Conservation (phyloP, 805 yeast species). For the Wilhelminamyces savonicus region DNA sequence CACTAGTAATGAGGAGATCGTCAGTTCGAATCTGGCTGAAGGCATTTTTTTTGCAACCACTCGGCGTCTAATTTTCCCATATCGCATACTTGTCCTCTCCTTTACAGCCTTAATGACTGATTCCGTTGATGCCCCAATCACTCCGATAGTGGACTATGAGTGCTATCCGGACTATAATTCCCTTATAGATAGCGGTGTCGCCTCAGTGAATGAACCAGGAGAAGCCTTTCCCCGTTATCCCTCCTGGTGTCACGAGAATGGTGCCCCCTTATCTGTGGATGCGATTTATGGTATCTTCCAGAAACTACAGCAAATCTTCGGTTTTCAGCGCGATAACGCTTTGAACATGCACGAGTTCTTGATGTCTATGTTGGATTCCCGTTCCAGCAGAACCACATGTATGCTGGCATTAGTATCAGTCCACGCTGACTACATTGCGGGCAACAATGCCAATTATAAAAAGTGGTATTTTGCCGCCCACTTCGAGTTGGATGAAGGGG, state of each 20-base stretch:
- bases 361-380: slow-evolving; percentile 76
- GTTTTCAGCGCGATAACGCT: slow-evolving; percentile 77
- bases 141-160: too few relatives aligned
- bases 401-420: slow-evolving; percentile 63
- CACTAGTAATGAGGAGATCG: too few relatives aligned
- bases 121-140: too few relatives aligned
- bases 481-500: slow-evolving; percentile 65
- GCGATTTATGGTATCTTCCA: slow-evolving; percentile 59
- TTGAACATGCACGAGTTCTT: slow-evolving; percentile 77
- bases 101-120: too few relatives aligned
- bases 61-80: too few relatives aligned
- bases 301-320: slow-evolving; percentile 58
- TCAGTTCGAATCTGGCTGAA: too few relatives aligned
- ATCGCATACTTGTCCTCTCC: too few relatives aligned
- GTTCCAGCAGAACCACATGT: slow-evolving; percentile 75
- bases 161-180: too few relatives aligned
- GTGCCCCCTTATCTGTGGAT: slow-evolving; percentile 17
- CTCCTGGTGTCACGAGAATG: slow-evolving; percentile 11
- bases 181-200: too few relatives aligned
- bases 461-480: slow-evolving; percentile 93
- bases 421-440: slow-evolving; percentile 91
- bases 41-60: too few relatives aligned
- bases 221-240: too few relatives aligned
- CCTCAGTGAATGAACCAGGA: too few relatives aligned
- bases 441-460: slow-evolving; percentile 76